phyloP scores from a whole-genome alignment of 2,329 filamentous ascomycete genomes.

The Colletotrichum lupini region DNA sequence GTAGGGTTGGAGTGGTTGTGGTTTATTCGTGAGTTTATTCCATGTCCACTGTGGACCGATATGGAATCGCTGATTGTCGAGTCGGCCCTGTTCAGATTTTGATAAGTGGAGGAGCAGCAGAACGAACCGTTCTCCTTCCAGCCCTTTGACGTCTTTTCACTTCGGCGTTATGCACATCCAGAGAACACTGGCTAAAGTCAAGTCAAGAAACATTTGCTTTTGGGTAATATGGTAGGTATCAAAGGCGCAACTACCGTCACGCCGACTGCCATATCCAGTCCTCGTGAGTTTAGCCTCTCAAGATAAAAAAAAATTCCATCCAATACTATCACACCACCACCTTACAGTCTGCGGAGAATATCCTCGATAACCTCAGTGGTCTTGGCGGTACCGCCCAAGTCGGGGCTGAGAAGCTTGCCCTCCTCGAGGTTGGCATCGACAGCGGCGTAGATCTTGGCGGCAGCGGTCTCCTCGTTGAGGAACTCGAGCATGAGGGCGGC shows the following conservation, averaged over 20 bases:
- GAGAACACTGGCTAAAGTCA: neutral
- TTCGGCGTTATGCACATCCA: neutral
- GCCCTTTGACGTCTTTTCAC: neutral
- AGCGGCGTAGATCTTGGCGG: slow-evolving; percentile 88
- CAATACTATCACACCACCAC: neutral
- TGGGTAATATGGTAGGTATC: slow-evolving; percentile 29
- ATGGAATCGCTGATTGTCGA: too few species aligned
- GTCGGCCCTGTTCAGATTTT: too few species aligned
- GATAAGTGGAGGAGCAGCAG: too few species aligned
- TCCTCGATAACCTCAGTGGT: slow-evolving; percentile 90
- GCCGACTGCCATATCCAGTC: slow-evolving; percentile 30
- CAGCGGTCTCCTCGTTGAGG: slow-evolving; percentile 85
- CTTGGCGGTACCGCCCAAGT: slow-evolving; percentile 87
- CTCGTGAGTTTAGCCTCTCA: neutral
- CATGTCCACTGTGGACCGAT: neutral
- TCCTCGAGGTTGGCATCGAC: slow-evolving; percentile 92
- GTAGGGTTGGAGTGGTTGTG: too few species aligned
- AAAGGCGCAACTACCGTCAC: slow-evolving; percentile 10
- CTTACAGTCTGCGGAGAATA: slow-evolving; percentile 83
- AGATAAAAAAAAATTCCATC: neutral
- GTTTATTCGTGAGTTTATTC: neutral
- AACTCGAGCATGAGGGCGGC: slow-evolving; percentile 97
- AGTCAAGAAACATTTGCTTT: slow-evolving; percentile 24
- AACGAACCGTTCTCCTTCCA: neutral
- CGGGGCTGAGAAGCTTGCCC: slow-evolving; percentile 84